Percentiles rank a stretch among this genome's conserved stretches.
phyloP scores from a whole-genome alignment of 2,329 filamentous ascomycete genomes.

The Diaporthe vaccinii region DNA sequence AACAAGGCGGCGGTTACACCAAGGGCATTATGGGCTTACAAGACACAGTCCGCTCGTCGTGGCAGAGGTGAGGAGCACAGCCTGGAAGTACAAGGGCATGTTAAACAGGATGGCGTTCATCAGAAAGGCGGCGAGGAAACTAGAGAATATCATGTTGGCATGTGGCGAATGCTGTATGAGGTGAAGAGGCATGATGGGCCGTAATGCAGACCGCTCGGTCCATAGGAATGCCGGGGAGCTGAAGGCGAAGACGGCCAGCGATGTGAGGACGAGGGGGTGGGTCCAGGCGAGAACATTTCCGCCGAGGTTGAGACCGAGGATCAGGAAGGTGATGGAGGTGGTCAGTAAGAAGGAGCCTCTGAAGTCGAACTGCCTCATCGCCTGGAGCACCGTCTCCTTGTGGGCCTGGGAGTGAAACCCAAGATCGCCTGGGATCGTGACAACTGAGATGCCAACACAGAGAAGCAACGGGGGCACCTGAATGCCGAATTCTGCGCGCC shows the following conservation, averaged over 20 bases:
- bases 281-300: conserved; percentile 75
- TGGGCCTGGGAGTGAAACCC: conserved; percentile 58
- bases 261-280: conserved; percentile 69
- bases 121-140: conserved; percentile 65
- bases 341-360: conserved; percentile 68
- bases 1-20: too few relatives aligned
- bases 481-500: conserved; percentile 79
- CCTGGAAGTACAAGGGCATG: conserved; percentile 82
- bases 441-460: conserved; percentile 59
- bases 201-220: conserved; percentile 62
- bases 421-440: conserved; percentile 66
- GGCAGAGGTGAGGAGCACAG: conserved; percentile 77
- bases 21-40: conserved; percentile 51
- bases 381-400: conserved; percentile 59
- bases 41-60: conserved; percentile 81
- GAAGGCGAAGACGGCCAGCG: conserved; percentile 62
- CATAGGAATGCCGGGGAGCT: conserved; percentile 66
- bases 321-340: conserved; percentile 67
- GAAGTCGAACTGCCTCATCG: conserved; percentile 69
- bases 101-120: conserved; percentile 72
- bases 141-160: conserved; percentile 70
- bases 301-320: conserved; percentile 72
- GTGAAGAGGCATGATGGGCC: conserved; percentile 72
- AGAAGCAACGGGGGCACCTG: conserved; percentile 67
- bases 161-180: conserved; percentile 65